These are phyloP conservation scores for Corylus avellana DNA, from an alignment of 306 rosid genomes.

Conservation along the genomic window DNA sequence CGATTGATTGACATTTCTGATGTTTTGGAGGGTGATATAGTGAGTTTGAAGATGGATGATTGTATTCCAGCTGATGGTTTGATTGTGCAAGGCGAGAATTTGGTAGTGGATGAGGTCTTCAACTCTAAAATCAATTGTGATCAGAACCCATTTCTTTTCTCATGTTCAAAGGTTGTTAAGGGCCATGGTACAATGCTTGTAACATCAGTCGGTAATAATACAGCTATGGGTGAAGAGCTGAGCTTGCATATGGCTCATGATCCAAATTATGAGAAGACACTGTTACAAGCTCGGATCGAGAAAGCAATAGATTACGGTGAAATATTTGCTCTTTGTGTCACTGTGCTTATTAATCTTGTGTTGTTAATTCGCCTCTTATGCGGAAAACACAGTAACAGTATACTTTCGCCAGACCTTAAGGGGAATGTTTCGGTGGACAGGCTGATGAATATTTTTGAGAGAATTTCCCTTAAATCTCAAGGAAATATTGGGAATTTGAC, in stretches of 20 bases:
- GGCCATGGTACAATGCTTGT: conserved; percentile 62
- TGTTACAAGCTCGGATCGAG: conserved; percentile 49
- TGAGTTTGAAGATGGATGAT: conserved; percentile 40
- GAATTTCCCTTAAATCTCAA: conserved; percentile 34
- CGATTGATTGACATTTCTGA: conserved; percentile 3
- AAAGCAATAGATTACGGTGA: conserved; percentile 43
- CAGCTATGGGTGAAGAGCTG: conserved; percentile 19
- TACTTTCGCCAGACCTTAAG: conserved; percentile 54
- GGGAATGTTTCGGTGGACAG: conserved; percentile 44
- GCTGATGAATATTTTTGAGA: conserved; percentile 35
- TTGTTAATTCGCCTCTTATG: conserved; percentile 46
- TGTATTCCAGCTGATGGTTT: conserved; percentile 67
- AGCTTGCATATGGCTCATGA: background rate
- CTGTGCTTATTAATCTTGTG: conserved; percentile 34
- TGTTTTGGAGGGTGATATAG: conserved; percentile 45
- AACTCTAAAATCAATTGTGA: conserved; percentile 21
- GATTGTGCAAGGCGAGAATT: conserved; percentile 23
- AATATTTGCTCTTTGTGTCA: conserved; percentile 33
- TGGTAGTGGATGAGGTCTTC: conserved; percentile 34
- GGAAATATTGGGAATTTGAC: conserved; percentile 48
- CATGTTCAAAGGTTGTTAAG: conserved; percentile 49
- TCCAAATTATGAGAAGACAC: conserved; percentile 11
- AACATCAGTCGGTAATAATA: conserved; percentile 34
- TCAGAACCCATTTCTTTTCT: conserved; percentile 51
- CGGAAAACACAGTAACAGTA: conserved; percentile 31